Evolutionary conservation across 2,329 filamentous ascomycete genomes (phyloP).

Genomic region (Alternaria tenuissima): DNA sequence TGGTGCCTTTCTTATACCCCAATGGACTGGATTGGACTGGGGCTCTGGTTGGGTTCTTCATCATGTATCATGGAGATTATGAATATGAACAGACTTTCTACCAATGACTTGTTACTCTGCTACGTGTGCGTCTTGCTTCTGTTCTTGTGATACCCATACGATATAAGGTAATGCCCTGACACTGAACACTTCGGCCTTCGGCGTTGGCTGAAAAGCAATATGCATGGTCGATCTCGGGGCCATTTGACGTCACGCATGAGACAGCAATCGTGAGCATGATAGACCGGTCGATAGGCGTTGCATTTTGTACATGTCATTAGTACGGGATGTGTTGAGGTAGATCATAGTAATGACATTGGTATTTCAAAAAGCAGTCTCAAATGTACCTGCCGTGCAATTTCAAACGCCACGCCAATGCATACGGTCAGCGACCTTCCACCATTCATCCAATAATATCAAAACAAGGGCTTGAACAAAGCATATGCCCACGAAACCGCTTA

Average conservation of each 20-base stretch:
- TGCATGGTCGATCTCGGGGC: not conserved
- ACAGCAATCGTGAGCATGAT: not conserved
- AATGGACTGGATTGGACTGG: constrained; percentile 10
- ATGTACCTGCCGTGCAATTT: constrained; percentile 9
- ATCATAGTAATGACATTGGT: constrained; percentile 2
- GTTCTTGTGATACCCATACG: not conserved
- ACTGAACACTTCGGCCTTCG: not conserved
- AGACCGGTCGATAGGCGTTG: not conserved
- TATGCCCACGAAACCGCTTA: constrained; percentile 22
- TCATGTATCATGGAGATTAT: not conserved
- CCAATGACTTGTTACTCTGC: not conserved
- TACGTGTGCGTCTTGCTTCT: not conserved
- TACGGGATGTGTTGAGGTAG: not conserved
- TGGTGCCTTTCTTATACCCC: constrained; percentile 10
- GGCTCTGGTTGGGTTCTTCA: not conserved
- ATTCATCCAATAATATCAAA: not conserved
- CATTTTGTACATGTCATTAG: not conserved
- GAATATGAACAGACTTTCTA: not conserved
- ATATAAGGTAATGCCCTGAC: not conserved
- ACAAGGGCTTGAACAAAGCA: not conserved
- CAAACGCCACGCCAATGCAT: constrained; percentile 22
- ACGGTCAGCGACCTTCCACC: not conserved
- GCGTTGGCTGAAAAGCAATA: not conserved
- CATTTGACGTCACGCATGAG: not conserved
- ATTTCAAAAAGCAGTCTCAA: constrained; percentile 2